A percentile compares a stretch with the other conserved stretches of the same genome.
Evolutionary conservation across 31 red algal species (phyloP).

Genomic region (Odonthalia washingtoniensis): DNA sequence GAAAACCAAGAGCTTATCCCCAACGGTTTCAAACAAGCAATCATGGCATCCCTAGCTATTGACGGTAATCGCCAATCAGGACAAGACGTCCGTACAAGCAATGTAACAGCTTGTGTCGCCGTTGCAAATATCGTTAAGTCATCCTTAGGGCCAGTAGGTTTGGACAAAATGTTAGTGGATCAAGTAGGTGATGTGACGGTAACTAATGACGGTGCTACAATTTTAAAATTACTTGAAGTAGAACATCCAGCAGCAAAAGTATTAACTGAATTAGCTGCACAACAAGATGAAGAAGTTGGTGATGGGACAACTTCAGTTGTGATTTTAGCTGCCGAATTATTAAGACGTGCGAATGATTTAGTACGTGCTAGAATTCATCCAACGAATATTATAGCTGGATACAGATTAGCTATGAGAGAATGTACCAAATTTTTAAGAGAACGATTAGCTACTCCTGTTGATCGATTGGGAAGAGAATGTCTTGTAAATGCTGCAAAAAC

Average conservation of each 20-base stretch:
- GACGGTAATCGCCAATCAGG: conserved; percentile 84
- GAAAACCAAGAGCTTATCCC: too few relatives aligned
- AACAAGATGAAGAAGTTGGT: conserved; percentile 98
- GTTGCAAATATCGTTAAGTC: conserved; percentile 95
- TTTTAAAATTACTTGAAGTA: too few relatives aligned
- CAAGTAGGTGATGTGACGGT: conserved; percentile 98
- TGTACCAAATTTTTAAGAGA: conserved; percentile 87
- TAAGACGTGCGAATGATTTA: conserved; percentile 92
- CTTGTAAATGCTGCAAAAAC: conserved; percentile 93
- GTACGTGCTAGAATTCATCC: conserved; percentile 88
- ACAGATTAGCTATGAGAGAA: conserved; percentile 91
- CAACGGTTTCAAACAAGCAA: too few relatives aligned
- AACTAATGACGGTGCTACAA: too few relatives aligned
- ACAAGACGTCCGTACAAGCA: conserved; percentile 91
- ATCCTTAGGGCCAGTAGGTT: conserved; percentile 94
- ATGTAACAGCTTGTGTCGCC: conserved; percentile 97
- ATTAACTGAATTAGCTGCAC: conserved; percentile 88
- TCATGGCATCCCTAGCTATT: background rate
- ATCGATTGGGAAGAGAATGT: conserved; percentile 80
- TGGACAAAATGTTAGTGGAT: conserved; percentile 99
- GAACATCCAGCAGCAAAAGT: conserved; percentile 98
- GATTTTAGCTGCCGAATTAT: conserved; percentile 94
- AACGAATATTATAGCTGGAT: conserved; percentile 93
- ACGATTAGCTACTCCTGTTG: conserved; percentile 80
- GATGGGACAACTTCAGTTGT: conserved; percentile 99